Evolutionary conservation across 495 filamentous ascomycete species (phyloP).

Genomic region (Aspergillus olivimuriae): DNA sequence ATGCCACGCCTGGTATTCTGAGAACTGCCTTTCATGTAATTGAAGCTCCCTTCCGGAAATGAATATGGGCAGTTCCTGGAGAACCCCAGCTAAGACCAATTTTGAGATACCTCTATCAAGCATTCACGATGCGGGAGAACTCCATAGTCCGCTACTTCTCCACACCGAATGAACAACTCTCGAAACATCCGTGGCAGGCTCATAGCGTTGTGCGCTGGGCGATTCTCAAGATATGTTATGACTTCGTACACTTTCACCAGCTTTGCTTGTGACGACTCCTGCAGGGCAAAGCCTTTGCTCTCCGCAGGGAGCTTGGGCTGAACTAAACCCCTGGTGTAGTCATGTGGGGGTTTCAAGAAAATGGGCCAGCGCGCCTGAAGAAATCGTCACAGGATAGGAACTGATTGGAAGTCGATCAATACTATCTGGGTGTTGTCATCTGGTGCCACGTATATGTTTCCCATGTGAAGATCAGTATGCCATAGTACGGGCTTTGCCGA

Average conservation of each 20-base stretch:
- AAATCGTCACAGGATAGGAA: constrained; percentile 20
- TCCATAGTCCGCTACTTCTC: constrained; percentile 25
- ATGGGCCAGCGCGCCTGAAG: constrained; percentile 27
- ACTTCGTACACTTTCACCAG: constrained; percentile 31
- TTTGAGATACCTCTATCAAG: constrained; percentile 27
- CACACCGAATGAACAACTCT: constrained; percentile 29
- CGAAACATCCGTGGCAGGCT: constrained; percentile 23
- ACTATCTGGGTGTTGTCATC: constrained; percentile 20
- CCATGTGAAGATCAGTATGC: constrained; percentile 35
- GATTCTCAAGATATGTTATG: constrained; percentile 21
- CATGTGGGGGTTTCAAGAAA: constrained; percentile 24
- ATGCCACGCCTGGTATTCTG: constrained; percentile 25
- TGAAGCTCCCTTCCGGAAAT: constrained; percentile 22
- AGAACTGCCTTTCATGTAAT: constrained; percentile 21
- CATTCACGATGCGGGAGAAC: constrained; percentile 28
- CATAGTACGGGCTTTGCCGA: constrained; percentile 22
- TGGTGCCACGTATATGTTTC: constrained; percentile 28
- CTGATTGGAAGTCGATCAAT: constrained; percentile 29
- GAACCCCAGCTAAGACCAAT: constrained; percentile 25
- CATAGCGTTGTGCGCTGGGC: constrained; percentile 23
- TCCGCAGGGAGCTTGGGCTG: constrained; percentile 22
- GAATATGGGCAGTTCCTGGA: constrained; percentile 21
- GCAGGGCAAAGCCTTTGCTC: constrained; percentile 14
- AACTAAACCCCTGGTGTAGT: constrained; percentile 21
- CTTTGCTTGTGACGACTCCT: constrained; percentile 18